phyloP scores from a whole-genome alignment of 164 flowering plant species.

The Aristolochia fimbriata region DNA sequence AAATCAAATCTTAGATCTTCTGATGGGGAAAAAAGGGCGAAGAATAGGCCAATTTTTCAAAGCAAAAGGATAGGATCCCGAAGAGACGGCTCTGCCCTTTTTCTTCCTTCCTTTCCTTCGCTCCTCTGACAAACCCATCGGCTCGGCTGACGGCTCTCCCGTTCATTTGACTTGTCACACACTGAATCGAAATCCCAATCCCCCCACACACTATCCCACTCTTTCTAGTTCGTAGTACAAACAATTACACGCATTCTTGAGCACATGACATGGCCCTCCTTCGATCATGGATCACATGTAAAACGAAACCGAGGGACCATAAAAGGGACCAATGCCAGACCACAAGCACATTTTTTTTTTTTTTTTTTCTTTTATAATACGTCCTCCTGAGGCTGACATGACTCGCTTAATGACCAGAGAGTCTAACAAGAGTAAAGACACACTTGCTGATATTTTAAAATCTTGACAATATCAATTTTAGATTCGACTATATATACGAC shows the following conservation, averaged over 20 bases:
- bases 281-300: no score
- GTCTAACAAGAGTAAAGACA: neutral
- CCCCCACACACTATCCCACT: neutral
- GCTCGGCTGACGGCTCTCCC: neutral
- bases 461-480: no score
- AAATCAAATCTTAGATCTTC: slow-evolving; percentile 15
- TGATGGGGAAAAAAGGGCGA: slow-evolving; percentile 6
- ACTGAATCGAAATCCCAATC: neutral
- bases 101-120: neutral
- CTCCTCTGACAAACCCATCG: neutral
- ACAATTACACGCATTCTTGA: no score
- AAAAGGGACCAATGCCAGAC: no score
- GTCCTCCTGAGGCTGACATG: neutral
- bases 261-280: no score
- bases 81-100: neutral
- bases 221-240: no score
- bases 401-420: neutral
- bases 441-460: no score
- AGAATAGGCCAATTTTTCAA: slow-evolving; percentile 2
- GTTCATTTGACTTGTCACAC: no score
- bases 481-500: no score
- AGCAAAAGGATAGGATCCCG: slow-evolving; percentile 1
- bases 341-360: neutral
- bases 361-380: neutral
- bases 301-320: no score